Percentiles rank a stretch among this genome's conserved stretches.
phyloP scores from a whole-genome alignment of 805 yeast species.

The Candida maris region DNA sequence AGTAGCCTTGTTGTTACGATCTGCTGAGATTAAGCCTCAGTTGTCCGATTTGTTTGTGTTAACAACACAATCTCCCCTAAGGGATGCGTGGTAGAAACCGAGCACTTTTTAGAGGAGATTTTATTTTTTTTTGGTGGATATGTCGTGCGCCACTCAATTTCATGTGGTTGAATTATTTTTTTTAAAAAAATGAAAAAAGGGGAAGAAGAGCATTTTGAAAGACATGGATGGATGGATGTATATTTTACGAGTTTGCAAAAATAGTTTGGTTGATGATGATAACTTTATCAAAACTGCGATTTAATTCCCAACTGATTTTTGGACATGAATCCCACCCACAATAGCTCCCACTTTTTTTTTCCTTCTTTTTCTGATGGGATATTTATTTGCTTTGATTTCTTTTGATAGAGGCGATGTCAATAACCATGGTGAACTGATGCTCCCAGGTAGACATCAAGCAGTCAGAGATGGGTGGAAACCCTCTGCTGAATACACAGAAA shows the following conservation, averaged over 20 bases:
- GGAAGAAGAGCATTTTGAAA: background rate
- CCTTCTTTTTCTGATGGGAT: no score
- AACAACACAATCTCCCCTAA: constrained; percentile 7
- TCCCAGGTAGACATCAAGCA: no score
- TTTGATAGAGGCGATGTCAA: no score
- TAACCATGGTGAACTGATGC: no score
- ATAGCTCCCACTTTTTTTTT: no score
- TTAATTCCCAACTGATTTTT: no score
- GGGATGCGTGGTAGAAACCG: constrained; percentile 1
- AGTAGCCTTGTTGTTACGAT: constrained; percentile 54
- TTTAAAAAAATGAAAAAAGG: background rate
- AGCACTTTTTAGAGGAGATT: constrained; percentile 3
- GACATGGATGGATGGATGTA: background rate
- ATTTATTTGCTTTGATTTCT: no score
- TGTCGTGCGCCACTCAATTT: background rate
- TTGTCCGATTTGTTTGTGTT: constrained; percentile 37
- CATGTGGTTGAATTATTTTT: background rate
- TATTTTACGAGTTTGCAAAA: constrained; percentile 1
- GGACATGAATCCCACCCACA: no score
- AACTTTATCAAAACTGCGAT: no score
- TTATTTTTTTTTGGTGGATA: background rate
- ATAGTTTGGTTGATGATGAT: background rate
- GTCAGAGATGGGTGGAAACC: no score
- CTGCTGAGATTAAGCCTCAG: constrained; percentile 47
- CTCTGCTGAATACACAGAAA: background rate